A percentile compares a stretch with the other conserved stretches of the same genome.
Evolutionary conservation across 495 filamentous ascomycete species (phyloP).

Genomic region (Pyronema omphalodes): DNA sequence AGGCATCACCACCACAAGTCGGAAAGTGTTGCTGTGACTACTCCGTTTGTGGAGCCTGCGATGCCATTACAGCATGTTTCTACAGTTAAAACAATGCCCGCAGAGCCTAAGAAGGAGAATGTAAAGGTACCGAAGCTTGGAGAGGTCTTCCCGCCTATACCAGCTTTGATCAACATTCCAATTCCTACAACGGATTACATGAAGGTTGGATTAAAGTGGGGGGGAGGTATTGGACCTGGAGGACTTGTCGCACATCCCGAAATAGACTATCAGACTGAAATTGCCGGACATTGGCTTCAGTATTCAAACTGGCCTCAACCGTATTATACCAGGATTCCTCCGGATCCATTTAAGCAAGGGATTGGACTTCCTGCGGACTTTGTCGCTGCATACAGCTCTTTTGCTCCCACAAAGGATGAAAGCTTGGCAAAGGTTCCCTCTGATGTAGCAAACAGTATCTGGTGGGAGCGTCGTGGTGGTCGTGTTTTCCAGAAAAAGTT

Average conservation of each 20-base stretch:
- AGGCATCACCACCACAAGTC: background rate
- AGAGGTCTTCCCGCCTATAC: slow-evolving; percentile 43
- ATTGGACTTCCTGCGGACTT: slow-evolving; percentile 19
- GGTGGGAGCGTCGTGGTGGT: slow-evolving; percentile 48
- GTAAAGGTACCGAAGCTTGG: slow-evolving; percentile 35
- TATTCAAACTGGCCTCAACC: slow-evolving; percentile 24
- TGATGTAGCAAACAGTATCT: slow-evolving; percentile 41
- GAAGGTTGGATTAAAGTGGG: slow-evolving; percentile 17
- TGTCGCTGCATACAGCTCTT: slow-evolving; percentile 43
- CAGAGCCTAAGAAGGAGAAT: slow-evolving; percentile 4
- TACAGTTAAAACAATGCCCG: slow-evolving; percentile 16
- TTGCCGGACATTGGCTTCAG: slow-evolving; percentile 35
- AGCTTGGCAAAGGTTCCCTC: slow-evolving; percentile 38
- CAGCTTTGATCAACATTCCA: slow-evolving; percentile 22
- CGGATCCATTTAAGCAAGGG: slow-evolving; percentile 14
- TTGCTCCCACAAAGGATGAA: slow-evolving; percentile 52
- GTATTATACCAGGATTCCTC: slow-evolving; percentile 3
- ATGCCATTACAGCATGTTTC: slow-evolving; percentile 16
- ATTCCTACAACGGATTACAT: background rate
- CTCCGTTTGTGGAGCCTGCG: slow-evolving; percentile 14
- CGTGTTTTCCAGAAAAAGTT: slow-evolving; percentile 33
- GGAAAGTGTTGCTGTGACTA: slow-evolving; percentile 6
- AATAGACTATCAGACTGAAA: slow-evolving; percentile 5
- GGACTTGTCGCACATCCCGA: slow-evolving; percentile 13
- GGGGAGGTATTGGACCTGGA: slow-evolving; percentile 12